Evolutionary conservation across 176 grass and related monocot species (phyloP), one percentile per base, ranked within the genome.

Genomic region (Areca catechu): DNA sequence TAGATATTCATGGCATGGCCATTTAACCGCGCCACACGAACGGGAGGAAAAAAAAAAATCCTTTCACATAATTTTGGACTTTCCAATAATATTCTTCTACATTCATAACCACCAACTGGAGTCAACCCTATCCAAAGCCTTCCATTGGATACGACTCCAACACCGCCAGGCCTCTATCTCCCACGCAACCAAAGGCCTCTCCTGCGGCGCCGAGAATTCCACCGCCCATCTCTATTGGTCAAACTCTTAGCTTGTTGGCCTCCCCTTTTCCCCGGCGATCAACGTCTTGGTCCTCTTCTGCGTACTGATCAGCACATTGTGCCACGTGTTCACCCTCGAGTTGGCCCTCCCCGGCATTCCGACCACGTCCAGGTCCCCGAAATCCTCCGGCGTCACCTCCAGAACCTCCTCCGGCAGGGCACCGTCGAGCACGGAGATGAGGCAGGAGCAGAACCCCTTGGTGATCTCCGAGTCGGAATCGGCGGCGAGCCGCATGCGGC

Each of bases 391-490:
- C 51, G 49, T 66, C 64, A 97, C 52, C 66, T 76, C 64, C 24
- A 90, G 68, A 29, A 97, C 80, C 49, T 97, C 86, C 68, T 91
- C 77, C 10, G 92, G 86, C 4, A 18, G 29, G 12, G 83, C 80
- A 7, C 86, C 80, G 59, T 97, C 69, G 28, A 97, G 72, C 15
- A 83, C 92, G 20, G 77, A 71, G 61, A 97, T 54, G 56, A 97
- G 86, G 76, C 68, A 85, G 14, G 86, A 78, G 77, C 86, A 97
- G 70, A 84, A 97, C 1, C 92, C 86, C 18, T 82, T 84, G 22
- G 86, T 88, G 66, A 96, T 83, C 74, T 97, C 92, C 15, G 92
- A 88, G 69, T 97, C 92, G 15, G 92, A 97, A 62, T 97, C 92
- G 20, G 86, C 92, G 3, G 86, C 70, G 75, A 97, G 91, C 22